Base-by-base conservation (phyloP, 192 early-diverging fungal species). In the Dispira simplex region DNA sequence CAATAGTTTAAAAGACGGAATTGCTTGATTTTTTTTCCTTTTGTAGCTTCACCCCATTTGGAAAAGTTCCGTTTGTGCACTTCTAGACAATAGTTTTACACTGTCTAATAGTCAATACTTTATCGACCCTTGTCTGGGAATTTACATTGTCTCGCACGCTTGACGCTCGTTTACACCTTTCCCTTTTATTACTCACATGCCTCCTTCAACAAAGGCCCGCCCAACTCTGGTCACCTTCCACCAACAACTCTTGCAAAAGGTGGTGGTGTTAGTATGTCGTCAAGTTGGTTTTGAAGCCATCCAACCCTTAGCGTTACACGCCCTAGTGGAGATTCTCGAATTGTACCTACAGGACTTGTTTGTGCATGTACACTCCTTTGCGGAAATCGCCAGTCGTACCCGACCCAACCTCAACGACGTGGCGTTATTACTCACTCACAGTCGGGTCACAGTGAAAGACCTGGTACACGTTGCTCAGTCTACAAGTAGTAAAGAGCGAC, bases 331-430 rank as follows among this genome's bases (percentile, higher is more conserved):
- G 59, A 45, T 62, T 14, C n/a, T 62, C 11, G 44, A 44, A 45
- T 25, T 46, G 1, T 62, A 62, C n/a, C 21, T 62, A 20, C 26
- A 62, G 18, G 44, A 62, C 16, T 11, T 62, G 12, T 39, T 62
- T n/a, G 44, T 62, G 12, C 28, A 62, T 44, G 46, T 45, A 12
- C 59, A 62, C 32, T n/a, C 59, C 13, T 62, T 62, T 62, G 59
- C 59, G 10, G 59, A 62, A 46, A 8, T 62, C 23, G 59, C 59
- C 44, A 39, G 59, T 21, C 59, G 59, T n/a, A 62, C 59, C 11
- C 59, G 59, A 8, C 59, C 59, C 44, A 62, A 62, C 43, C 59
- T 62, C 44, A 62, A 62, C 59, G 59, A 62, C 43, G 59, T 39
- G 43, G 44, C 59, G 1, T 44, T 62, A 45, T 39, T 62, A n/a